Base-by-base conservation (phyloP, 1,139 yeast genomes). In the Suhomyces panamericanus region DNA sequence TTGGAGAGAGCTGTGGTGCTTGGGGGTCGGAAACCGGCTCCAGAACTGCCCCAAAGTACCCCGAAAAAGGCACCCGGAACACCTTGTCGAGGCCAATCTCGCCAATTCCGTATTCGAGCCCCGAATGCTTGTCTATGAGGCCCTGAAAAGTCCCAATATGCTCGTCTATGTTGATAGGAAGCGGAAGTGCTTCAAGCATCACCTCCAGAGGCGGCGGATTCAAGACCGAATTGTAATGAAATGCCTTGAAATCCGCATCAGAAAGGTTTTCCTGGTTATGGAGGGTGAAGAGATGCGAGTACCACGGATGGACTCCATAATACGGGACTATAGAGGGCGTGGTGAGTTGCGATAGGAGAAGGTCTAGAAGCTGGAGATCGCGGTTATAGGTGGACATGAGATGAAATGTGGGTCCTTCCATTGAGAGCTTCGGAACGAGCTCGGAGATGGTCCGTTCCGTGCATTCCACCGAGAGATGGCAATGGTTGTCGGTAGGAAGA, bases 51-150 rank as follows among this genome's bases (percentile, higher is more conserved):
- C 85, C 85, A 47, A 67, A 72, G 51, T 63, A 83, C 0, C 90
- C 90, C 45, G 69, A 69, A 38, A 63, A 58, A 0, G 96, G 96
- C 11, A 89, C 64, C 32, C 89, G 65, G 56, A 88, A 88, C 16
- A 80, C 59, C 61, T 84, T 86, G 62, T 93, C 99, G 5, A 93
- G 66, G 0, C 99, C 99, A 15, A 90, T 75, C 57, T 93, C 99
- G 0, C 99, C 99, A n/a, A 90, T 73, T 11, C 78, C 78, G 42
- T 38, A 44, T 37, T 47, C 35, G 41, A 45, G 29, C 39, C 35
- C 16, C 50, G 44, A 9, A 32, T 76, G 56, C 15, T 66, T 61
- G 8, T 24, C 32, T 4, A 59, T 60, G 13, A 64, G 49, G 16
- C 35, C 31, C 42, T 46, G 45, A 32, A 77, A 67, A 17, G 52